Base-by-base conservation (phyloP, 2,329 filamentous ascomycete genomes). In the Huntiella moniliformis region DNA sequence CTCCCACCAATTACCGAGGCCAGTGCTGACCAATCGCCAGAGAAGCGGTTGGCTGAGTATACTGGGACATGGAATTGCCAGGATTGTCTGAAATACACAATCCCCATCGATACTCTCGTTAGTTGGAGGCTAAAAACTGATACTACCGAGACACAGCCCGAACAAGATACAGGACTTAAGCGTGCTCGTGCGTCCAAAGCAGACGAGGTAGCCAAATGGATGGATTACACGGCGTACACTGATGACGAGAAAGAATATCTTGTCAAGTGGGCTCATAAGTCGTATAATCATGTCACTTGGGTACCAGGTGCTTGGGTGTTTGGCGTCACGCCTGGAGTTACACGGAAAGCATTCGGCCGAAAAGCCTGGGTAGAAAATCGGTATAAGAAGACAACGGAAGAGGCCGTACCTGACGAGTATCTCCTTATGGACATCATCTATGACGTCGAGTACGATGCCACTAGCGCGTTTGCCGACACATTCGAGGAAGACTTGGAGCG, bases 351-450 rank as follows among this genome's bases (percentile, higher is more conserved):
- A 0, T 98, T 96, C 58, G 66, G 71, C 47, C 91, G 81, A 58
- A 77, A 77, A 15, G 74, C 81, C 12, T 64, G 68, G 12, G 69
- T 72, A 10, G 67, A 67, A 28, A 70, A 71, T 36, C 59, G 71
- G 5, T 61, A 74, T 32, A 81, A 79, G 55, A 77, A 80, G 67
- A 77, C 73, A 0, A 70, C 70, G 0, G 71, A 82, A 52, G 80
- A 92, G 38, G 91, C 91, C 1, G 77, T 98, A 39, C 83, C 86
- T 0, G 84, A 93, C 53, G 85, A 93, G 50, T 94, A 73, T 56
- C 66, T 95, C 7, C 74, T 82, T 8, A 71, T 87, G 5, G 91
- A 98, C 54, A 85, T 98, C 52, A 71, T 98, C n/a, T 75, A 98
- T 40, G 73, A 83, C 49, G 79, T 92, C 42, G 76, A 75, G 48